These are phyloP conservation scores for Cryphonectria naterciae DNA, from an alignment of 2,329 filamentous ascomycete genomes.

Conservation along the genomic window DNA sequence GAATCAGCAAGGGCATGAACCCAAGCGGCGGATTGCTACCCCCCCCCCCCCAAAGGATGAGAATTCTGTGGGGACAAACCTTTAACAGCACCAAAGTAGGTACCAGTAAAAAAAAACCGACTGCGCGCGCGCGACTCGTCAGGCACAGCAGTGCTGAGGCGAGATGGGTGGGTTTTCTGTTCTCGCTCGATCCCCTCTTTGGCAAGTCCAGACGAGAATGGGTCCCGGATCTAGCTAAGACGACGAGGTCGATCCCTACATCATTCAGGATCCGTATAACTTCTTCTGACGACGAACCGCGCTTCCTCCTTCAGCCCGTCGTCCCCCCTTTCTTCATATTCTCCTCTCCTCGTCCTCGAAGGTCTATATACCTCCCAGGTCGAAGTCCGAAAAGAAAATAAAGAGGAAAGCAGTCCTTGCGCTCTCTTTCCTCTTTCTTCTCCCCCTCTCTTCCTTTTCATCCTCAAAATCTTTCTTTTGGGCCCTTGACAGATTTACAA, in stretches of 20 bases:
- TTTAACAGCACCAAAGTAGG: neutral
- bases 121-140: neutral
- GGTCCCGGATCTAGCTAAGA: constrained; percentile 11
- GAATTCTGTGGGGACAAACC: neutral
- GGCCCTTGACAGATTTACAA: neutral
- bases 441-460: neutral
- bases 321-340: neutral
- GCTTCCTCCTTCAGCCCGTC: neutral
- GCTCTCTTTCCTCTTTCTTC: neutral
- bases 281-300: neutral
- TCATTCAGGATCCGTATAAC: constrained; percentile 14
- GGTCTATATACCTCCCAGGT: neutral
- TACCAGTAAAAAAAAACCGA: neutral
- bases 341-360: neutral
- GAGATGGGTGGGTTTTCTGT: neutral
- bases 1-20: neutral
- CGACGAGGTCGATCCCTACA: constrained; percentile 26
- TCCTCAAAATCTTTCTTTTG: neutral
- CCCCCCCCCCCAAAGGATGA: neutral
- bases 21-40: neutral
- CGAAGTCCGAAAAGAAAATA: neutral
- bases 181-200: constrained; percentile 16
- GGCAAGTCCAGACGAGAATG: constrained; percentile 29
- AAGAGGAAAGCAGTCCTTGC: neutral
- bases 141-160: neutral